Conservation (phyloP, 257 asterid genomes). For the Scutellaria baicalensis region DNA sequence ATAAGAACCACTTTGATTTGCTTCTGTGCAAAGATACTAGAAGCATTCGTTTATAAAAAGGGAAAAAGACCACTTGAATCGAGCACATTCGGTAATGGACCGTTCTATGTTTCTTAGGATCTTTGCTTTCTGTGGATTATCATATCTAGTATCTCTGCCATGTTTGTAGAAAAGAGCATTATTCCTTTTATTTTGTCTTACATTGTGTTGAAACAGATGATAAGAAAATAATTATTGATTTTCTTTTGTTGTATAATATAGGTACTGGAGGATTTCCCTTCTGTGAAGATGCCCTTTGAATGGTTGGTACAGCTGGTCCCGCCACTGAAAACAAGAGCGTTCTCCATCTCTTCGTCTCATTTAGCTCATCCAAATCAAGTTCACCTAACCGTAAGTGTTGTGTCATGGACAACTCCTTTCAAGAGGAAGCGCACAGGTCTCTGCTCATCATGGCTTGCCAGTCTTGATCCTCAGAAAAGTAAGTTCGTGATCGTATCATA, state of each 20-base stretch:
- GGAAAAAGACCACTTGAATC: not conserved
- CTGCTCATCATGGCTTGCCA: constrained; percentile 93
- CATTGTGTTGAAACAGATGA: not conserved
- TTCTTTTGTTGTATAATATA: constrained; percentile 21
- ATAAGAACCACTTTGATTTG: not conserved
- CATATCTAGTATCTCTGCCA: not conserved
- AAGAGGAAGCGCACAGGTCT: constrained; percentile 81
- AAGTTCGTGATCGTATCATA: not conserved
- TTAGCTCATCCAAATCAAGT: constrained; percentile 80
- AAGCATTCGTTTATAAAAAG: not conserved
- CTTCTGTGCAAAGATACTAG: not conserved
- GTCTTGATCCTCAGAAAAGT: constrained; percentile 74
- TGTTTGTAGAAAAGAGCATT: not conserved
- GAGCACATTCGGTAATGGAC: not conserved
- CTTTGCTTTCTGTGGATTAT: constrained; percentile 1
- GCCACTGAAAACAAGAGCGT: constrained; percentile 73
- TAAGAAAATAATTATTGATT: not conserved
- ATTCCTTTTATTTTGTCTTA: not conserved
- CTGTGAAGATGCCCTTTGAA: constrained; percentile 86
- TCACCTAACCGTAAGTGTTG: constrained; percentile 77
- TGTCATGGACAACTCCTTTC: constrained; percentile 87
- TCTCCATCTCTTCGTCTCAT: constrained; percentile 82
- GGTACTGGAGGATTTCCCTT: constrained; percentile 93
- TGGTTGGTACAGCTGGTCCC: constrained; percentile 96
- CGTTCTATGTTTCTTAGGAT: not conserved